These are phyloP conservation scores for Didymella keratinophila DNA, from an alignment of 2,329 filamentous ascomycete species.

Conservation along the genomic window DNA sequence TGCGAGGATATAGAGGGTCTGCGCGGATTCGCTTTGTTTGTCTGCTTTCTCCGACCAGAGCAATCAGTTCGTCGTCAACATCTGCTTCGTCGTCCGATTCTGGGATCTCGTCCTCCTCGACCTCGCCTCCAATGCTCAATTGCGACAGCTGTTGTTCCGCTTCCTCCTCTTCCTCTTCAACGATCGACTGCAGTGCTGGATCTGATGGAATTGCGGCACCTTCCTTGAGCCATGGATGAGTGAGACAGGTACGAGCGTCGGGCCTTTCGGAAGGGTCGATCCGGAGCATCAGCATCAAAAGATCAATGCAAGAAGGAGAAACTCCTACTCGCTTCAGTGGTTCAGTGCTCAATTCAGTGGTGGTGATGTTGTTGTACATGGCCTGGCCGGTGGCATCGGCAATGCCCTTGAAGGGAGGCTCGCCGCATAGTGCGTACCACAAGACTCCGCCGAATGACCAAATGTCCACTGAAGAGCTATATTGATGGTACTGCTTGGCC, in stretches of 20 bases:
- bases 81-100: constrained; percentile 41
- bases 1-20: constrained; percentile 48
- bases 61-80: constrained; percentile 47
- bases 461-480: constrained; percentile 91
- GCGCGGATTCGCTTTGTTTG: constrained; percentile 57
- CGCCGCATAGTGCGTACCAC: constrained; percentile 82
- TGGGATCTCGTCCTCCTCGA: constrained; percentile 37
- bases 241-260: constrained; percentile 72
- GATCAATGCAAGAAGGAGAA: constrained; percentile 73
- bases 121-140: constrained; percentile 60
- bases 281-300: constrained; percentile 80
- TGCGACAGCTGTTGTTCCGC: constrained; percentile 51
- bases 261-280: constrained; percentile 80
- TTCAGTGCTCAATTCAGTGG: constrained; percentile 69
- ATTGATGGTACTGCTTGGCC: constrained; percentile 64
- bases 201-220: constrained; percentile 51
- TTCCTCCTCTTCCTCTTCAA: constrained; percentile 68
- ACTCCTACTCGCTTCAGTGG: constrained; percentile 68
- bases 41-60: constrained; percentile 38
- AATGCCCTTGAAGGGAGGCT: constrained; percentile 81
- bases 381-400: constrained; percentile 78
- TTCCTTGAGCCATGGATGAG: constrained; percentile 76
- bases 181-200: constrained; percentile 51
- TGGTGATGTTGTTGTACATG: constrained; percentile 88
- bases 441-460: constrained; percentile 96